These are phyloP conservation scores for Corylus avellana DNA, from an alignment of 306 rosid genomes.

Conservation along the genomic window DNA sequence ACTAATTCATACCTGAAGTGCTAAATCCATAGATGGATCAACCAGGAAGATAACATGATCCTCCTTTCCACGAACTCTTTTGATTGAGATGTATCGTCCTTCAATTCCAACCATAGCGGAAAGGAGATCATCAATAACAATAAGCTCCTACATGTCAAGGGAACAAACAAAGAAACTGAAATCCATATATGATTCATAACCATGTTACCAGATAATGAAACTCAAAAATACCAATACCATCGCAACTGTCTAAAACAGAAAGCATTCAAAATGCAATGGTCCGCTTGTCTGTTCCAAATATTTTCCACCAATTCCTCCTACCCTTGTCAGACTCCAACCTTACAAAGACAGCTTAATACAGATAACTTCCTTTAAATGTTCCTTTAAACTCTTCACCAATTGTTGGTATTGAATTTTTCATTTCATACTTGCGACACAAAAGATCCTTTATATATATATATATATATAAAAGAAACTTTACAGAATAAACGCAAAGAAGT, in stretches of 20 bases:
- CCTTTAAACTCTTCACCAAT: not conserved
- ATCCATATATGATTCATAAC: not conserved
- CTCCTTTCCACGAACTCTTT: slow-evolving; percentile 60
- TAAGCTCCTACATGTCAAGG: slow-evolving; percentile 70
- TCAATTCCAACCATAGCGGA: slow-evolving; percentile 86
- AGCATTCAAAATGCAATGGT: not conserved
- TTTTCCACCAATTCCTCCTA: not conserved
- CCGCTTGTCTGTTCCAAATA: not conserved
- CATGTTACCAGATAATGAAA: slow-evolving; percentile 2
- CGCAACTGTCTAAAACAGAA: not conserved
- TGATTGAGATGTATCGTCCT: slow-evolving; percentile 83
- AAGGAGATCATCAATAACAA: slow-evolving; percentile 86
- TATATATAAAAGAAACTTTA: not conserved
- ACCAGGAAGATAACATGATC: slow-evolving; percentile 56
- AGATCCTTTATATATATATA: not conserved
- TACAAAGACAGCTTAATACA: not conserved
- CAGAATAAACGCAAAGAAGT: not conserved
- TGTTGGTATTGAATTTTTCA: not conserved
- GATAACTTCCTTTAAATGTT: not conserved
- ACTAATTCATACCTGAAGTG: slow-evolving; percentile 74
- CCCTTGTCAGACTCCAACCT: not conserved
- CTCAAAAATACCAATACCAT: slow-evolving; percentile 8
- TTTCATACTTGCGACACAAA: not conserved
- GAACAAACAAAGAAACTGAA: slow-evolving; percentile 19
- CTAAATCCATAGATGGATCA: slow-evolving; percentile 93